Conservation (phyloP, 108 stramenopile genomes). For the Nannochloropsis salina region DNA sequence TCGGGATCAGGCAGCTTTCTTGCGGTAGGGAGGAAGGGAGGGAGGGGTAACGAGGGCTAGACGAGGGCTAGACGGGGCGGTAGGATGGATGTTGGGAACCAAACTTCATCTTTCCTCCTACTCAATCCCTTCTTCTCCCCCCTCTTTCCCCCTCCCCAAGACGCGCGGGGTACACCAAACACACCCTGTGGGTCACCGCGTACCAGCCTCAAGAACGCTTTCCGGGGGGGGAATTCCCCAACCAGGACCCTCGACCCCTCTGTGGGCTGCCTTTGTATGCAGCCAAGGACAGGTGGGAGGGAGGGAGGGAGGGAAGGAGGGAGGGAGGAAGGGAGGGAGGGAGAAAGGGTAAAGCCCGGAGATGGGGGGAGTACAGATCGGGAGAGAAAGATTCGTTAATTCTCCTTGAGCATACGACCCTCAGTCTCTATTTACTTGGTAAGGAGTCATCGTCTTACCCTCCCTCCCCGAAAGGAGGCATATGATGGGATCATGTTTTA, state of each 20-base stretch:
- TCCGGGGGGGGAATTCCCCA: constrained; percentile 40
- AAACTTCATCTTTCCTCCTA: neutral
- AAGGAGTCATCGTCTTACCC: too few relatives aligned
- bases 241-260: constrained; percentile 17
- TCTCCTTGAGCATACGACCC: too few relatives aligned
- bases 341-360: too few relatives aligned
- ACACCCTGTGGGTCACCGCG: constrained; percentile 32
- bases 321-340: constrained; percentile 18
- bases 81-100: neutral
- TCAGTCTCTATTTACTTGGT: too few relatives aligned
- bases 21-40: neutral
- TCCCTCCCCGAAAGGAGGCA: too few relatives aligned
- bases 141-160: neutral
- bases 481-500: too few relatives aligned
- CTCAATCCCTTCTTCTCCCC: neutral
- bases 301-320: constrained; percentile 6
- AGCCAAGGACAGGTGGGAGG: neutral
- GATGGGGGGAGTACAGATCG: too few relatives aligned
- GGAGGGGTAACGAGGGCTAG: neutral
- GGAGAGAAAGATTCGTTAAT: too few relatives aligned
- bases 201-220: constrained; percentile 22
- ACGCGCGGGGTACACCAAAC: constrained; percentile 17
- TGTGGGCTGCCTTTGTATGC: neutral
- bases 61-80: neutral
- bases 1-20: neutral